Evolutionary conservation across 805 yeast genomes (phyloP).

Genomic region (Wickerhamomyces hampshirensis): DNA sequence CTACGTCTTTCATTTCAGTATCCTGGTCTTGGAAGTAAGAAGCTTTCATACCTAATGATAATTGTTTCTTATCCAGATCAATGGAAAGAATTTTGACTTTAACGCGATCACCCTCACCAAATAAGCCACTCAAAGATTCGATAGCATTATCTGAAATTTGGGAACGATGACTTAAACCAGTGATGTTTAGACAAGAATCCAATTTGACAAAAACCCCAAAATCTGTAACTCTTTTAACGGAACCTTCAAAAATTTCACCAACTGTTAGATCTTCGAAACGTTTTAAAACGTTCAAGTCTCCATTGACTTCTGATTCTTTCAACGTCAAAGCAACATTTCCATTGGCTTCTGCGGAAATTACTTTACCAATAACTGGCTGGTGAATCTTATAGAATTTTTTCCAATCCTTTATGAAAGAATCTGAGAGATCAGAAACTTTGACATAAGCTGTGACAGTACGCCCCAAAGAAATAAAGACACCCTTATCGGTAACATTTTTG

Average conservation of each 20-base stretch:
- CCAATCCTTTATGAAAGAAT: constrained; percentile 83
- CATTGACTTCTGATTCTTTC: constrained; percentile 75
- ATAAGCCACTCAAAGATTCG: constrained; percentile 56
- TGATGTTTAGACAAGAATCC: constrained; percentile 65
- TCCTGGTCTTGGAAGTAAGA: constrained; percentile 63
- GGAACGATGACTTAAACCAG: constrained; percentile 84
- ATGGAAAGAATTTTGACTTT: constrained; percentile 73
- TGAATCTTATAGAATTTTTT: constrained; percentile 65
- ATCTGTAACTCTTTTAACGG: constrained; percentile 70
- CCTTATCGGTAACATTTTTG: constrained; percentile 66
- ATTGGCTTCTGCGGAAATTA: constrained; percentile 56
- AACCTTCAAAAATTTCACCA: constrained; percentile 74
- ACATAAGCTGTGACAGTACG: constrained; percentile 72
- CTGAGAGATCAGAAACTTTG: constrained; percentile 76
- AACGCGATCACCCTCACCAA: constrained; percentile 87
- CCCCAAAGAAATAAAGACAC: constrained; percentile 75
- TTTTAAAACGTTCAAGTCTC: constrained; percentile 55
- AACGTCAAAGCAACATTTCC: constrained; percentile 70
- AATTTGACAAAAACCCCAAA: constrained; percentile 88
- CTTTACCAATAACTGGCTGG: constrained; percentile 72
- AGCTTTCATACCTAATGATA: constrained; percentile 92
- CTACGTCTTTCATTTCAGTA: constrained; percentile 31
- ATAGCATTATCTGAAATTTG: constrained; percentile 72
- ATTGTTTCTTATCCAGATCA: constrained; percentile 60
- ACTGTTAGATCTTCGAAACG: constrained; percentile 61